These are phyloP conservation scores for Daldinia decipiens DNA, from an alignment of 495 filamentous ascomycete genomes.

Conservation along the genomic window DNA sequence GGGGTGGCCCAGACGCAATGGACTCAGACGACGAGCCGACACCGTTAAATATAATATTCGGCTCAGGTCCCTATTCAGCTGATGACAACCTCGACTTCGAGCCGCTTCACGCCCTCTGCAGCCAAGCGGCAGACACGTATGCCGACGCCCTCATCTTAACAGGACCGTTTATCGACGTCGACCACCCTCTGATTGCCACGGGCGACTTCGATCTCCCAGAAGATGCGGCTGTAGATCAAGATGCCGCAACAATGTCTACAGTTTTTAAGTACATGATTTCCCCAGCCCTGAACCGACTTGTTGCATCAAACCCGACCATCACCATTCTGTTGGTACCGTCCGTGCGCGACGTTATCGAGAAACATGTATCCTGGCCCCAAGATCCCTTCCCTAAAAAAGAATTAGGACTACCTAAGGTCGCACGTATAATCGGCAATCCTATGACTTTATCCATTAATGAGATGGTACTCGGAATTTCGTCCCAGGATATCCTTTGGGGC, in stretches of 20 bases:
- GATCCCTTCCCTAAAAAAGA: slow-evolving; percentile 77
- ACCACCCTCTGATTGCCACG: slow-evolving; percentile 87
- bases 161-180: slow-evolving; percentile 89
- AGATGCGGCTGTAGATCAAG: slow-evolving; percentile 71
- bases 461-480: slow-evolving; percentile 77
- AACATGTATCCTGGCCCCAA: slow-evolving; percentile 91
- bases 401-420: slow-evolving; percentile 77
- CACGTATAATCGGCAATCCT: slow-evolving; percentile 83
- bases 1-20: slow-evolving; percentile 67
- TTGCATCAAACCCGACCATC: slow-evolving; percentile 73
- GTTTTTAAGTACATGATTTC: slow-evolving; percentile 85
- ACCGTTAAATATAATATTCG: slow-evolving; percentile 79
- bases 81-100: slow-evolving; percentile 92
- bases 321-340: slow-evolving; percentile 86
- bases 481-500: slow-evolving; percentile 84
- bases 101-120: slow-evolving; percentile 81
- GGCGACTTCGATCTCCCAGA: slow-evolving; percentile 92
- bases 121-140: slow-evolving; percentile 74
- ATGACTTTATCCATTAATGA: slow-evolving; percentile 90
- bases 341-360: slow-evolving; percentile 82
- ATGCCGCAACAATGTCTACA: slow-evolving; percentile 79
- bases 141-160: slow-evolving; percentile 83
- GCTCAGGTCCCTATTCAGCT: slow-evolving; percentile 88
- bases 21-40: slow-evolving; percentile 62
- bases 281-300: slow-evolving; percentile 71